Evolutionary conservation across 2,329 filamentous ascomycete genomes (phyloP).

Genomic region (Lachnellula arida): DNA sequence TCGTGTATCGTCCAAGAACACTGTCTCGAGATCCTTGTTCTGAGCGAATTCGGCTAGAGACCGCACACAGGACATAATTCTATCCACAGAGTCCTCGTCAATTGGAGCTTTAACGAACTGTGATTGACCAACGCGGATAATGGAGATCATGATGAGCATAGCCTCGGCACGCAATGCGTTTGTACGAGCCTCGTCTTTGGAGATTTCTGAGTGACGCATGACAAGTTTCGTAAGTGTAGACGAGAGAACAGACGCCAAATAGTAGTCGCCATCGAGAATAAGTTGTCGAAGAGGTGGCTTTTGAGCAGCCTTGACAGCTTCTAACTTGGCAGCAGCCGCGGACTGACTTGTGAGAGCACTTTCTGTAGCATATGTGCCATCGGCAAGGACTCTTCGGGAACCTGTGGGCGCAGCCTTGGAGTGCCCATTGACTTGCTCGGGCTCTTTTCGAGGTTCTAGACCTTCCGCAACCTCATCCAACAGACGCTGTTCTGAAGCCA

Average conservation of each 20-base stretch:
- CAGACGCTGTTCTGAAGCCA: conserved; percentile 88
- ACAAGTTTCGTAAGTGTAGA: conserved; percentile 95
- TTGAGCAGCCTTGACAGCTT: conserved; percentile 94
- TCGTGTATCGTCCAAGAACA: conserved; percentile 90
- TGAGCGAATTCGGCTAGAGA: conserved; percentile 85
- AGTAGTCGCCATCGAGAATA: conserved; percentile 96
- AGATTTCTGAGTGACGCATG: conserved; percentile 95
- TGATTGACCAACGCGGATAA: conserved; percentile 96
- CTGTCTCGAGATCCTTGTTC: conserved; percentile 84
- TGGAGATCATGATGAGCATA: conserved; percentile 99
- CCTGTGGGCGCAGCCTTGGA: conserved; percentile 75
- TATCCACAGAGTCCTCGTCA: conserved; percentile 96
- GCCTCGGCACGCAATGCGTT: conserved; percentile 94
- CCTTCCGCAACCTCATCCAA: conserved; percentile 76
- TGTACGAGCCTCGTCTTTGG: conserved; percentile 76
- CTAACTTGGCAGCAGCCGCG: conserved; percentile 81
- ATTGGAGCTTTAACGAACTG: conserved; percentile 97
- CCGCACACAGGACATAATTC: conserved; percentile 95
- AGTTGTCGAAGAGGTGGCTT: conserved; percentile 93
- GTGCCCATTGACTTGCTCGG: conserved; percentile 71
- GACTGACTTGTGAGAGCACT: conserved; percentile 92
- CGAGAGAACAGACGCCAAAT: conserved; percentile 89
- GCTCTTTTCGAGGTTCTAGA: conserved; percentile 56
- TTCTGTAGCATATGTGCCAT: conserved; percentile 96
- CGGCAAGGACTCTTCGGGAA: conserved; percentile 86